Evolutionary conservation across 192 early-diverging fungal genomes (phyloP), one percentile per base, ranked within the genome.

Genomic region (Spizellomyces sp.): DNA sequence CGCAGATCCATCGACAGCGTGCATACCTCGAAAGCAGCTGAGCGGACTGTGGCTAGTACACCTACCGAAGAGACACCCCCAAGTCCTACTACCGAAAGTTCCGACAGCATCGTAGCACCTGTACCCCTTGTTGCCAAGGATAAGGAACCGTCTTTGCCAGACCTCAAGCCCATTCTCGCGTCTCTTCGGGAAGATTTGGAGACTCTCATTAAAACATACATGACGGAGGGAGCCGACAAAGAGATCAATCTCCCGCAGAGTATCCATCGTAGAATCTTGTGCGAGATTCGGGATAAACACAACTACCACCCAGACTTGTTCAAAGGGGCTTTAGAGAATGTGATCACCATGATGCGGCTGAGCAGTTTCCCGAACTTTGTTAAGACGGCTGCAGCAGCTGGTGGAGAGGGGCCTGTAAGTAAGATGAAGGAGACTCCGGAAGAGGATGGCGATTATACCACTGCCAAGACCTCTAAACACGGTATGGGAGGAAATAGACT

Each of bases 311-410:
- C 77, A 15, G 72, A 78, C 58, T 44, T 78, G 15, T 78, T 78
- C 44, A 60, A 69, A 41, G 67, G 9, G 9, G 77, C 68, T 21
- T 8, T 78, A 15, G 73, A 71, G 46, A 62, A 74, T 42, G 68
- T 75, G 4, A 46, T 64, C 5, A 63, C 19, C 10, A 74, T 78
- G 72, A 50, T 78, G 67, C 66, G 69, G 14, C 72, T 70, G 14
- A 69, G 66, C 7, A 64, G 65, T 46, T 78, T 78, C 48, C 77
- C 77, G 19, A 78, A 75, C 41, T 78, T 78, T 64, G 55, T 63
- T 48, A 77, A 77, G 60, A 6, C 17, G 9, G 70, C 70, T 19
- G 0, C 62, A 5, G 62, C 62, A 7, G 50, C 50, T n/a, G 14
- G 17, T 19, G 50, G 50, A n/a, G 50, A 54, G 50, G 50, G 50